Evolutionary conservation across 225 moss, liverwort and hornwort genomes (phyloP).

Genomic region (Ulota crispa): DNA sequence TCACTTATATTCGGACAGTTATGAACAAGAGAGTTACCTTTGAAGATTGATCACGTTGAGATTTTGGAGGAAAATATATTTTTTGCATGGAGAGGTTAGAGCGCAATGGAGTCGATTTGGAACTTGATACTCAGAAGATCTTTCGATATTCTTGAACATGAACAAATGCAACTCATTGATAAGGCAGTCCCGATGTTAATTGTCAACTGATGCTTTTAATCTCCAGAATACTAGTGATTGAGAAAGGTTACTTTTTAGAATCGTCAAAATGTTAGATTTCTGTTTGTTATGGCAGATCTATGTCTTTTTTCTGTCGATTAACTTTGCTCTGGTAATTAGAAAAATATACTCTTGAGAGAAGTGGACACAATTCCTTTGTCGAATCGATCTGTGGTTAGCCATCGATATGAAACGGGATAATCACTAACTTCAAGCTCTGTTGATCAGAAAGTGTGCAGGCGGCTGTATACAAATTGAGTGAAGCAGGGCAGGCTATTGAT

Average conservation of each 20-base stretch:
- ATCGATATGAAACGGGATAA: background rate
- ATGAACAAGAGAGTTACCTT: background rate
- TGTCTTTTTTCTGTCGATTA: background rate
- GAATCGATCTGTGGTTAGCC: background rate
- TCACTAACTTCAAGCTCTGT: conserved; percentile 9
- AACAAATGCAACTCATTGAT: background rate
- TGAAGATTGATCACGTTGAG: background rate
- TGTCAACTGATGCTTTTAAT: background rate
- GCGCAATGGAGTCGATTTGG: background rate
- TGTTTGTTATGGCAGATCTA: background rate
- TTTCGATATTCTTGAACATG: background rate
- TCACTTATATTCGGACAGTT: background rate
- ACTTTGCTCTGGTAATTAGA: background rate
- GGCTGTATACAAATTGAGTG: conserved; percentile 90
- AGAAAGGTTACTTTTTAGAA: background rate
- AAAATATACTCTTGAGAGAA: background rate
- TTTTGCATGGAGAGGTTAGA: background rate
- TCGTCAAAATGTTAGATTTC: background rate
- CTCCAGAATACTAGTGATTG: background rate
- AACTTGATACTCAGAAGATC: background rate
- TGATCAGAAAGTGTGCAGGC: conserved; percentile 74
- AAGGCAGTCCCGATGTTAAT: background rate
- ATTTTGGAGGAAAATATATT: background rate
- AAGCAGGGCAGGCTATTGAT: conserved; percentile 93
- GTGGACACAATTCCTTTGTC: background rate